Conservation (phyloP, 2,329 filamentous ascomycete genomes). For the Claviceps lovelessii region DNA sequence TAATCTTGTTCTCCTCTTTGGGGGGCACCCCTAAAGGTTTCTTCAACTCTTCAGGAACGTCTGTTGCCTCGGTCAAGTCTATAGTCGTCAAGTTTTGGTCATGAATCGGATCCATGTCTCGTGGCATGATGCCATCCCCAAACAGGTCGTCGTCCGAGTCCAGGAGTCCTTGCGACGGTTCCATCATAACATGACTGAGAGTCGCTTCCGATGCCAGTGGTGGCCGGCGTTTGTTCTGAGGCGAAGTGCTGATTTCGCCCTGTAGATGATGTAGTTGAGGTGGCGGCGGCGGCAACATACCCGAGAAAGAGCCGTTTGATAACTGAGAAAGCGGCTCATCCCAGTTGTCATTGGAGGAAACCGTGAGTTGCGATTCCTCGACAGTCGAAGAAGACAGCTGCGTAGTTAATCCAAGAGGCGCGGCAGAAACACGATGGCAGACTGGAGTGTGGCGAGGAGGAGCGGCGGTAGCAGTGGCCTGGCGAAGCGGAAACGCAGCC, state of each 20-base stretch:
- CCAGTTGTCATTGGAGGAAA: conserved; percentile 16
- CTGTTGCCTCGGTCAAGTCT: conserved; percentile 26
- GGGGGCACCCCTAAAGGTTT: conserved; percentile 15
- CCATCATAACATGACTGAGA: neutral
- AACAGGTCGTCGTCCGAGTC: conserved; percentile 16
- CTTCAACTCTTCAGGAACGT: conserved; percentile 29
- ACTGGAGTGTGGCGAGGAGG: conserved; percentile 5
- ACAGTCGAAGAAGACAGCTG: conserved; percentile 8
- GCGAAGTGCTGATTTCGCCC: conserved; percentile 1
- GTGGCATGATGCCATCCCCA: conserved; percentile 9
- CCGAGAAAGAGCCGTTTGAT: conserved; percentile 16
- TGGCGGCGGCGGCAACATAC: conserved; percentile 14
- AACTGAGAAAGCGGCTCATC: conserved; percentile 14
- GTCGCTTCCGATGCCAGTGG: conserved; percentile 5
- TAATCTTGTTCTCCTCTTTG: conserved; percentile 34
- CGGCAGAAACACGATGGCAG: conserved; percentile 9
- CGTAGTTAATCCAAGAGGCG: conserved; percentile 10
- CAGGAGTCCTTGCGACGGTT: neutral
- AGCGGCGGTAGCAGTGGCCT: conserved; percentile 3
- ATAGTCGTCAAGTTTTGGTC: conserved; percentile 18
- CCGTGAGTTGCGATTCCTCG: conserved; percentile 13
- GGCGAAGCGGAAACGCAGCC: conserved; percentile 2
- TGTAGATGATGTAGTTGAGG: neutral
- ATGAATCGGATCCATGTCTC: neutral
- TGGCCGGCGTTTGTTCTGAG: conserved; percentile 15